These are phyloP conservation scores for Magnolia kwangsiensis DNA, from an alignment of 164 flowering plant species.

Conservation along the genomic window DNA sequence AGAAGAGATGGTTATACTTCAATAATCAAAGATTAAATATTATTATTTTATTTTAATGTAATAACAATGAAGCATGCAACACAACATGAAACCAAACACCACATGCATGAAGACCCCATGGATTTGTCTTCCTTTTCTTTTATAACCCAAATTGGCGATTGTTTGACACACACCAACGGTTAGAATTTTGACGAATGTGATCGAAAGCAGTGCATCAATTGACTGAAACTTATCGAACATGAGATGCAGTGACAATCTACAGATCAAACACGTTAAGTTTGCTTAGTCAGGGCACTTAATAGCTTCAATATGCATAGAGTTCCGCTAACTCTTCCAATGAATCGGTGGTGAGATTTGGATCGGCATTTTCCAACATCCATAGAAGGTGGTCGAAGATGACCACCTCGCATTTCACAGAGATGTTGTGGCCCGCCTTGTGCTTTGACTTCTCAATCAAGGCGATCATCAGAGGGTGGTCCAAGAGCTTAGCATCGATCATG, in stretches of 20 bases:
- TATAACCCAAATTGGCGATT: no score
- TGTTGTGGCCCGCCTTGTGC: slow-evolving; percentile 14
- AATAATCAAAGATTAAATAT: no score
- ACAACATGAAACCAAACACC: no score
- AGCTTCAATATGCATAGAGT: slow-evolving; percentile 40
- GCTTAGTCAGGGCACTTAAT: neutral
- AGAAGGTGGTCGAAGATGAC: slow-evolving; percentile 81
- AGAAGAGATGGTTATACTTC: no score
- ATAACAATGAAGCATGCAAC: no score
- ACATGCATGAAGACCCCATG: no score
- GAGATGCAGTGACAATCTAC: neutral
- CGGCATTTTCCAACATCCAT: slow-evolving; percentile 81
- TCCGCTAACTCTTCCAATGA: slow-evolving; percentile 64
- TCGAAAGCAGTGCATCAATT: neutral
- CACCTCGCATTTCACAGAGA: slow-evolving; percentile 61
- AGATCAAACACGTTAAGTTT: neutral
- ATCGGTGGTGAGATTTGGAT: slow-evolving; percentile 39
- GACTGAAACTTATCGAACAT: neutral
- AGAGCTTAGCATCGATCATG: slow-evolving; percentile 46
- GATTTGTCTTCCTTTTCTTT: no score
- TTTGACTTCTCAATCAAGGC: slow-evolving; percentile 50
- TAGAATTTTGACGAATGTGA: neutral
- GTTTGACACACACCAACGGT: no score
- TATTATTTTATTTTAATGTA: no score
- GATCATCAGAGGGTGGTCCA: slow-evolving; percentile 57